phyloP scores from a whole-genome alignment of 2,329 filamentous ascomycete genomes.

The Colletotrichum simmondsii region DNA sequence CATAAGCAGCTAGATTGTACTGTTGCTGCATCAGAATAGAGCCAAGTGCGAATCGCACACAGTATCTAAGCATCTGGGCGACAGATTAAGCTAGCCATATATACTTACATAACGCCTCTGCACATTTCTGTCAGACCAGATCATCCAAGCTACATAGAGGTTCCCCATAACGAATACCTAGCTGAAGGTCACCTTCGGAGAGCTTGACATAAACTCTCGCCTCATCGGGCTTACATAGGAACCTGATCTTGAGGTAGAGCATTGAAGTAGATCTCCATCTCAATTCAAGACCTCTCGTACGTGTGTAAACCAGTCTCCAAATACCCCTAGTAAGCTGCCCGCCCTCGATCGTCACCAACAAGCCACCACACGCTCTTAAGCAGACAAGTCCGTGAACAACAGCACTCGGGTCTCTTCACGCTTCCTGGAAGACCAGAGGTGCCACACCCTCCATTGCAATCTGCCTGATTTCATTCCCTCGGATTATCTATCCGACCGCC shows the following conservation, averaged over 20 bases:
- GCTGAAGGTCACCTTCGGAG: neutral
- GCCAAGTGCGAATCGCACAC: neutral
- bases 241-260: no score
- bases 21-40: neutral
- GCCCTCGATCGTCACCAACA: neutral
- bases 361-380: neutral
- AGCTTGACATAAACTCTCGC: no score
- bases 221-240: no score
- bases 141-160: neutral
- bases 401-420: neutral
- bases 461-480: neutral
- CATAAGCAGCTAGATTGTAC: no score
- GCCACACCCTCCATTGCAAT: neutral
- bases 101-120: no score
- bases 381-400: neutral
- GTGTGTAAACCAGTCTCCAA: no score
- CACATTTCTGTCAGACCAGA: neutral
- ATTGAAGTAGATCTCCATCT: no score
- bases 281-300: no score
- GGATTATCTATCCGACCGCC: neutral
- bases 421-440: neutral
- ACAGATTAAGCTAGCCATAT: no score
- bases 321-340: no score
- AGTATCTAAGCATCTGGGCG: neutral
- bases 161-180: neutral